A percentile compares a stretch with the other conserved stretches of the same genome.
These are phyloP conservation scores for Globisporangium paroecandrum DNA, from an alignment of 352 stramenopile species.

Conservation along the genomic window DNA sequence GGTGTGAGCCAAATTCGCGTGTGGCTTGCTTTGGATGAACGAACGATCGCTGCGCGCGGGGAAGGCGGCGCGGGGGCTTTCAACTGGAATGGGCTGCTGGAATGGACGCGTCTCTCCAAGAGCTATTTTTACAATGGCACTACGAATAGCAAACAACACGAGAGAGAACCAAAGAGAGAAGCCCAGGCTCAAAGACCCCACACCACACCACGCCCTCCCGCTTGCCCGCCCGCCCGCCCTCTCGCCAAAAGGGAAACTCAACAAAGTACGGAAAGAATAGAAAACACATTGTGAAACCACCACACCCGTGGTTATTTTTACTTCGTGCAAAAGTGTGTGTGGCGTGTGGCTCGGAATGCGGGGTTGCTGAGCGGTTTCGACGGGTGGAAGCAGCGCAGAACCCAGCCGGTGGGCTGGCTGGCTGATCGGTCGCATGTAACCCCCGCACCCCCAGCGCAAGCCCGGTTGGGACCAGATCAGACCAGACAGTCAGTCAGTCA, in stretches of 20 bases:
- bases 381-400: neutral
- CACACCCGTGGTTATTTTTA: neutral
- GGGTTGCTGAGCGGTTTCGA: neutral
- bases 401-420: neutral
- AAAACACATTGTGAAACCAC: neutral
- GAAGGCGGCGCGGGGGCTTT: neutral
- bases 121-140: constrained; percentile 19
- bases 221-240: too few species aligned
- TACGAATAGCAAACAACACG: neutral
- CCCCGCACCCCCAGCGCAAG: too few species aligned
- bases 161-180: neutral
- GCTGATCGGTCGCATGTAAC: neutral
- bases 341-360: neutral
- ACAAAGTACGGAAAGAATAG: neutral
- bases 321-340: neutral
- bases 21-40: neutral
- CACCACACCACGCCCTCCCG: too few species aligned
- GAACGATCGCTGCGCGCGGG: neutral
- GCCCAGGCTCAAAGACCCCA: neutral
- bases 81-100: neutral
- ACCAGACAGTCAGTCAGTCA: too few species aligned
- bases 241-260: neutral
- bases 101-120: constrained; percentile 4
- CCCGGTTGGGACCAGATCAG: too few species aligned
- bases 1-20: constrained; percentile 5